A percentile compares a stretch with the other conserved stretches of the same genome.
These are phyloP conservation scores for Fusarium cyanostomum DNA, from an alignment of 2,329 filamentous ascomycete genomes.

Conservation along the genomic window DNA sequence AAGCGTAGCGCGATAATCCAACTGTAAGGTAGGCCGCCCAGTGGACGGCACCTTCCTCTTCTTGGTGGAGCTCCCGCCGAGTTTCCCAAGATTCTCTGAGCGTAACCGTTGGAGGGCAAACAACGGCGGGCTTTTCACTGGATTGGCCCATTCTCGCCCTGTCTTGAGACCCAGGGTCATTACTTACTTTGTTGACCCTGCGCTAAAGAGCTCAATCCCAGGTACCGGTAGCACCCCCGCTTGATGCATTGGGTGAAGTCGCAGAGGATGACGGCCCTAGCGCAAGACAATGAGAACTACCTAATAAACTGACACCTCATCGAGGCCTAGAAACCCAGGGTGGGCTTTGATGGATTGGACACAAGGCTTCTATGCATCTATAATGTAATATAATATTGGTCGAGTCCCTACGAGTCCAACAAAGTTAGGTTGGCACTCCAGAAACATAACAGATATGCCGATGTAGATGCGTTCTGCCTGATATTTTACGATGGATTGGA, in stretches of 20 bases:
- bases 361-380: constrained; percentile 5
- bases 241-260: constrained; percentile 7
- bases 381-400: not conserved
- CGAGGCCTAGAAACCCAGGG: constrained; percentile 3
- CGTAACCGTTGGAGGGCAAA: constrained; percentile 18
- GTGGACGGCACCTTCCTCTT: constrained; percentile 8
- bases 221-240: constrained; percentile 14
- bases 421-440: not conserved
- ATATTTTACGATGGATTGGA: not conserved
- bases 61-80: constrained; percentile 18
- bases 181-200: constrained; percentile 4
- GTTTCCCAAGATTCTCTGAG: constrained; percentile 3
- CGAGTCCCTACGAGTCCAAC: not conserved
- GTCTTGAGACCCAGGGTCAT: too few species aligned
- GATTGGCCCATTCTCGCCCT: constrained; percentile 11
- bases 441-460: constrained; percentile 1
- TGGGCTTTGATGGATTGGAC: constrained; percentile 2
- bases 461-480: constrained; percentile 4
- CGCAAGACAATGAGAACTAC: constrained; percentile 12
- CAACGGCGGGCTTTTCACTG: constrained; percentile 19
- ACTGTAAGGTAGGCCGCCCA: not conserved
- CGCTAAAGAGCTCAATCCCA: constrained; percentile 6
- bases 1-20: constrained; percentile 6
- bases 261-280: not conserved
- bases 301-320: constrained; percentile 21